Evolutionary conservation across 2,329 filamentous ascomycete species (phyloP).

Genomic region (Claviceps capensis): DNA sequence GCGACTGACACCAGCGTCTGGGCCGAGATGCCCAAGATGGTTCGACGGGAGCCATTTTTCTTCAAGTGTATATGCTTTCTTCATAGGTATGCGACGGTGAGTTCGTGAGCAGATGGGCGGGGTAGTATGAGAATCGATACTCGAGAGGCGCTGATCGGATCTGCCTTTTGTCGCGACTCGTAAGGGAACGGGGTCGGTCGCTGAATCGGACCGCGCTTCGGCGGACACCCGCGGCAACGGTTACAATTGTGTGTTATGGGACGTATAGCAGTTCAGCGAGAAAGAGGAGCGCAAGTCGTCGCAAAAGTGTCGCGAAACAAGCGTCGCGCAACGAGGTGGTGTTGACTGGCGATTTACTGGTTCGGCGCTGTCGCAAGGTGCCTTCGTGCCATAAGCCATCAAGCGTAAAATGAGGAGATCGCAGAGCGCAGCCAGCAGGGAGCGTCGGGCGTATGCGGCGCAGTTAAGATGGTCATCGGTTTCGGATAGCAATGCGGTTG

Average conservation of each 20-base stretch:
- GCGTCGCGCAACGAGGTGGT: not conserved
- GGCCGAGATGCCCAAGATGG: slow-evolving; percentile 30
- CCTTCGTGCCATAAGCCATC: not conserved
- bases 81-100: slow-evolving; percentile 7
- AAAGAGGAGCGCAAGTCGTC: not conserved
- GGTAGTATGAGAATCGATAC: not conserved
- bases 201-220: slow-evolving; percentile 3
- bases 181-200: slow-evolving; percentile 4
- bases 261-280: not conserved
- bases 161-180: slow-evolving; percentile 4
- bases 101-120: not conserved
- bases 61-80: slow-evolving; percentile 11
- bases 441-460: not conserved
- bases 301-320: not conserved
- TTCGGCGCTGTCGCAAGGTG: not conserved
- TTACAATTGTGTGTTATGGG: not conserved
- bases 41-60: slow-evolving; percentile 31
- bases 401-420: not conserved
- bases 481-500: slow-evolving; percentile 3
- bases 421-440: not conserved
- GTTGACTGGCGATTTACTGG: not conserved
- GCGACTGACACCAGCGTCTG: slow-evolving; percentile 26
- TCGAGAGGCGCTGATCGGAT: not conserved
- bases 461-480: slow-evolving; percentile 3
- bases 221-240: slow-evolving; percentile 1